A percentile compares a stretch with the other conserved stretches of the same genome.
These are phyloP conservation scores for Bullera alba DNA, from an alignment of 768 basidiomycete genomes.

Conservation along the genomic window DNA sequence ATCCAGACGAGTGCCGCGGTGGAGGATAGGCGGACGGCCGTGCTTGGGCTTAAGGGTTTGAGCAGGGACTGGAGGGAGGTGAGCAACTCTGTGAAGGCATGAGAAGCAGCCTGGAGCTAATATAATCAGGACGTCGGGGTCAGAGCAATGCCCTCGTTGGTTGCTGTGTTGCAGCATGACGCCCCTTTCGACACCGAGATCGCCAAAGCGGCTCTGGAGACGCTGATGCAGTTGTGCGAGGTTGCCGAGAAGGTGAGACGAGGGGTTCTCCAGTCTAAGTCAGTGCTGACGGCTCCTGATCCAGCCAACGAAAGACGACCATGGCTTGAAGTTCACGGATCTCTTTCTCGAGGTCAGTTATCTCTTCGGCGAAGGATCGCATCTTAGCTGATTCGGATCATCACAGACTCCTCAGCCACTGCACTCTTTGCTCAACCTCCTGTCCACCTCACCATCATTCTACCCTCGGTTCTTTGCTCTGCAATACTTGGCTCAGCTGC, in stretches of 20 bases:
- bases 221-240: constrained; percentile 76
- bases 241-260: constrained; percentile 50
- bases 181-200: constrained; percentile 85
- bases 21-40: constrained; percentile 84
- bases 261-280: not conserved
- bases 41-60: constrained; percentile 89
- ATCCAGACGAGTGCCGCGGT: constrained; percentile 83
- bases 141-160: constrained; percentile 65
- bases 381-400: not conserved
- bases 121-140: constrained; percentile 62
- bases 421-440: constrained; percentile 68
- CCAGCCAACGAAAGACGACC: constrained; percentile 54
- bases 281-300: constrained; percentile 3
- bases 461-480: constrained; percentile 78
- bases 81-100: constrained; percentile 4
- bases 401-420: constrained; percentile 58
- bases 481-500: constrained; percentile 69
- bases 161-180: constrained; percentile 77
- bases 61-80: constrained; percentile 75
- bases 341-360: constrained; percentile 55
- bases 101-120: constrained; percentile 3
- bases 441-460: constrained; percentile 66
- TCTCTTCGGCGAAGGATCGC: not conserved
- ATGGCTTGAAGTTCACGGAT: constrained; percentile 81
- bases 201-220: constrained; percentile 87